Conservation (phyloP, 768 basidiomycete species). For the Pisolithus sp. region DNA sequence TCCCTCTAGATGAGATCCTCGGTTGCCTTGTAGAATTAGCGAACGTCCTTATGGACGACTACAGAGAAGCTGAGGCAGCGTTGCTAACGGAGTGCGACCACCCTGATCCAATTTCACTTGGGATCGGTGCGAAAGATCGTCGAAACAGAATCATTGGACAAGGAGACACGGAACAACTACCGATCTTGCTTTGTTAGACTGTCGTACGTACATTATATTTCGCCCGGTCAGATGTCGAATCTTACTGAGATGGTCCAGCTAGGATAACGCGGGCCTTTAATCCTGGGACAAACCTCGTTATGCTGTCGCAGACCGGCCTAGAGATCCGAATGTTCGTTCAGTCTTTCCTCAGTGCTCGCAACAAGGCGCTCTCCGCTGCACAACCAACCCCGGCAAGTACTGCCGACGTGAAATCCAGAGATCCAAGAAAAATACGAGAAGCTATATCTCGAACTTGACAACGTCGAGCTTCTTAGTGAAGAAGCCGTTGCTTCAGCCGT, state of each 20-base stretch:
- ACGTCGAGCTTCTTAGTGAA: constrained; percentile 51
- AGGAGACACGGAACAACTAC: constrained; percentile 40
- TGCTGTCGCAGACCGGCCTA: constrained; percentile 41
- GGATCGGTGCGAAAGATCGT: constrained; percentile 50
- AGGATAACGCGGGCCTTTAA: constrained; percentile 50
- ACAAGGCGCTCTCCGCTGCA: constrained; percentile 37
- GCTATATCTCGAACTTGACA: constrained; percentile 53
- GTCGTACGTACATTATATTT: constrained; percentile 34
- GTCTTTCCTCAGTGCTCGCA: constrained; percentile 55
- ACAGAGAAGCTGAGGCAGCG: constrained; percentile 25
- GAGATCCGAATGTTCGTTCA: constrained; percentile 56
- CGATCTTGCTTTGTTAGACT: constrained; percentile 50
- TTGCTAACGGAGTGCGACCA: constrained; percentile 24
- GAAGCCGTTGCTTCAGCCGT: constrained; percentile 17
- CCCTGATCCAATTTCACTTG: constrained; percentile 47
- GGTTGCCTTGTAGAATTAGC: constrained; percentile 64
- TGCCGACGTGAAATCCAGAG: constrained; percentile 47
- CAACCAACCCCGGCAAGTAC: constrained; percentile 29
- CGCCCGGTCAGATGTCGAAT: neutral
- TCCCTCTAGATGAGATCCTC: constrained; percentile 46
- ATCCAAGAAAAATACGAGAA: constrained; percentile 73
- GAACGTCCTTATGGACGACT: constrained; percentile 50
- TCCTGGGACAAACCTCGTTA: constrained; percentile 40
- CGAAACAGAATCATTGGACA: constrained; percentile 33
- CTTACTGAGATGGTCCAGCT: constrained; percentile 31